Evolutionary conservation across 2,329 filamentous ascomycete genomes (phyloP), one percentile per base, ranked within the genome.

Genomic region (Scytalidium lignicola): DNA sequence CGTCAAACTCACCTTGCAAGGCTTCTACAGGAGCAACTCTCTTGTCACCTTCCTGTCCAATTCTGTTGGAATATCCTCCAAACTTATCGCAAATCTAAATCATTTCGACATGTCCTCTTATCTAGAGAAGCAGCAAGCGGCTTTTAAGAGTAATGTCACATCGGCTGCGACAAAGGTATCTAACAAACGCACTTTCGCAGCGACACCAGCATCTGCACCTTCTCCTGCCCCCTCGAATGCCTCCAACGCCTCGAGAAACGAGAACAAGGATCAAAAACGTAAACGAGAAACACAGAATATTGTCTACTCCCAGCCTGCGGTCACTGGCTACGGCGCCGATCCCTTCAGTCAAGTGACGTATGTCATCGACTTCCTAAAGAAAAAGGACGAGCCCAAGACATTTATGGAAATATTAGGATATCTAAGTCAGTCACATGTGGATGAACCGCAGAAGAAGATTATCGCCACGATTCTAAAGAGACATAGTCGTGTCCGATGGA

Each of bases 271-370:
- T 44, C 78, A 78, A 49, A 83, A 82, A 65, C 74, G 75, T 53
- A 83, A 85, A 68, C 74, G 78, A 61, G 78, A 81, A 18, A 63
- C 55, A 6, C 68, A 39, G 67, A 74, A 74, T 43, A 73, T 87
- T 44, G 74, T 88, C 47, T 92, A 84, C 70, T 91, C 88, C 49
- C 88, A 91, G 70, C 88, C 88, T 18, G 78, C 80, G 55, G 83
- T 85, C 62, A 88, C 83, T 15, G 86, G 85, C 63, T 88, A 85
- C 46, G 90, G 90, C 57, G 78, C 78, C 52, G 86, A 92, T 67
- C 83, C 93, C 66, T 85, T 90, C 73, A 95, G 90, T 12, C 88
- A 95, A 67, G 85, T 96, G 65, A 81, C 86, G 50, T 96, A 90
- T 70, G 89, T 90, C 18, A 84, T 95, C 65, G 83, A 91, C 54